phyloP scores from a whole-genome alignment of 345 rosid species.

The Syzygium jambos region DNA sequence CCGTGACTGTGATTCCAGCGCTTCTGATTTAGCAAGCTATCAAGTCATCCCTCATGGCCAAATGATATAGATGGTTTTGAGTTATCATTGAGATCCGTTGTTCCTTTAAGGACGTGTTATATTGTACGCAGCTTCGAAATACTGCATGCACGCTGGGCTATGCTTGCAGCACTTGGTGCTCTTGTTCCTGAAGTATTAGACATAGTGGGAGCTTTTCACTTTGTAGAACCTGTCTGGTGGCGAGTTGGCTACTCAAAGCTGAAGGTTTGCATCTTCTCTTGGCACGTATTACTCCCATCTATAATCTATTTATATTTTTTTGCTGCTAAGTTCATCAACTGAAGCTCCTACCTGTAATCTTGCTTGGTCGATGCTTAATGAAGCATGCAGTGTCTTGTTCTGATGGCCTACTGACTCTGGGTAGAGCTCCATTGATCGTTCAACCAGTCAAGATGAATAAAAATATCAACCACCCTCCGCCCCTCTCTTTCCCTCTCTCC shows the following conservation, averaged over 20 bases:
- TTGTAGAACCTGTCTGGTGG: constrained; percentile 94
- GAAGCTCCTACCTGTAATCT: not conserved
- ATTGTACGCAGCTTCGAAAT: constrained; percentile 65
- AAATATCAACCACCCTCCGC: not conserved
- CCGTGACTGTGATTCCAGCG: not conserved
- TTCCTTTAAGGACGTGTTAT: not conserved
- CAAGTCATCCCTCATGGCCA: not conserved
- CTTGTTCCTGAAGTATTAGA: constrained; percentile 77
- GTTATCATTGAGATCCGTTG: not conserved
- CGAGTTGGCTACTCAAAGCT: constrained; percentile 91
- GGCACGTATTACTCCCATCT: not conserved
- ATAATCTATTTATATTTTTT: not conserved
- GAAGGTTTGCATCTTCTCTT: constrained; percentile 32
- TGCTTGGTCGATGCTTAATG: not conserved
- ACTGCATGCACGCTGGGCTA: constrained; percentile 97
- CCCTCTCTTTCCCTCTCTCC: not conserved
- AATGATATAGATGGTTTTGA: not conserved
- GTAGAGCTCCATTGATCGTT: not conserved
- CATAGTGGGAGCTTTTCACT: constrained; percentile 58
- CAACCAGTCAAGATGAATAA: not conserved
- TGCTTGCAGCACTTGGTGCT: constrained; percentile 93
- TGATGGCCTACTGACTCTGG: not conserved
- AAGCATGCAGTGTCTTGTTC: not conserved
- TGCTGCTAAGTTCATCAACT: not conserved
- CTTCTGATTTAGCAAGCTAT: not conserved